Percentiles rank a stretch among this genome's conserved stretches.
Evolutionary conservation across 2,329 filamentous ascomycete genomes (phyloP).

Genomic region (Colletotrichum sp.): DNA sequence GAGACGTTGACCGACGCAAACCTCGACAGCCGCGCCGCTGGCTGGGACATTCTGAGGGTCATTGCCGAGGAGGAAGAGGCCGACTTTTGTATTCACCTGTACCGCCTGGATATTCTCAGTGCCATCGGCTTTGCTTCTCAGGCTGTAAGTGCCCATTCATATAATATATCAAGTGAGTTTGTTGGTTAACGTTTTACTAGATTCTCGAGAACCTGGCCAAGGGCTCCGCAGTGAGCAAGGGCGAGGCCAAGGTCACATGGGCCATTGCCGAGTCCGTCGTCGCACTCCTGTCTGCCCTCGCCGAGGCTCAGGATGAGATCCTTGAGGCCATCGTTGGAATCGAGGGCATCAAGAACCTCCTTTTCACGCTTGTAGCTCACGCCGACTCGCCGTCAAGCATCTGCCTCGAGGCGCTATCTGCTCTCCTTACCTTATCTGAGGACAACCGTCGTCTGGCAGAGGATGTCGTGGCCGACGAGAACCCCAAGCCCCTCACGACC

Average conservation of each 20-base stretch:
- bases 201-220: conserved; percentile 47
- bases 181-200: conserved; percentile 30
- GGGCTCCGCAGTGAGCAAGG: conserved; percentile 49
- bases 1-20: conserved; percentile 68
- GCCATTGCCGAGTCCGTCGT: conserved; percentile 59
- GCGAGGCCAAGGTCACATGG: conserved; percentile 59
- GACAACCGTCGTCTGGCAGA: conserved; percentile 61
- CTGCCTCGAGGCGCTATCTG: conserved; percentile 55
- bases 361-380: conserved; percentile 57
- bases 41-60: conserved; percentile 70
- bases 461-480: conserved; percentile 55
- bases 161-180: background rate
- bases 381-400: conserved; percentile 45
- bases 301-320: conserved; percentile 66
- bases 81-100: conserved; percentile 71
- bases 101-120: conserved; percentile 64
- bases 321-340: conserved; percentile 57
- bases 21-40: conserved; percentile 67
- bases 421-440: conserved; percentile 63
- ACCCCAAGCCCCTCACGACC: conserved; percentile 51
- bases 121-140: conserved; percentile 62
- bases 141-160: conserved; percentile 43
- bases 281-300: conserved; percentile 57
- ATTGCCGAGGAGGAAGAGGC: conserved; percentile 68
- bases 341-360: conserved; percentile 53